These are phyloP conservation scores for Ophiostoma pallidulum DNA, from an alignment of 2,329 filamentous ascomycete species.

Conservation along the genomic window DNA sequence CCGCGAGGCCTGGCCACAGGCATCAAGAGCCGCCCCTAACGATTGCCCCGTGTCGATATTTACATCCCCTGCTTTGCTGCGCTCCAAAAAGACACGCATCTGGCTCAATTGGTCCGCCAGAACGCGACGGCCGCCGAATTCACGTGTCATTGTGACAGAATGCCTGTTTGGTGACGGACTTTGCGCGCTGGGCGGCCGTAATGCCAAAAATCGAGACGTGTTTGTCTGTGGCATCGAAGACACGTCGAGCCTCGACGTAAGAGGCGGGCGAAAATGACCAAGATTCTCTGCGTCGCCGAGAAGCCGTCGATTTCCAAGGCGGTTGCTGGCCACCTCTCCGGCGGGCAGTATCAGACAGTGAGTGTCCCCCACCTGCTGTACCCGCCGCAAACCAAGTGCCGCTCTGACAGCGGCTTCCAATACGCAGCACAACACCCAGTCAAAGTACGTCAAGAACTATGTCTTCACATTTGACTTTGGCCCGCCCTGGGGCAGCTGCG, in stretches of 20 bases:
- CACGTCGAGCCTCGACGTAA: no score
- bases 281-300: slow-evolving; percentile 46
- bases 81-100: neutral
- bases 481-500: slow-evolving; percentile 66
- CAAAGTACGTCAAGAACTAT: slow-evolving; percentile 87
- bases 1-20: no score
- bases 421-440: slow-evolving; percentile 55
- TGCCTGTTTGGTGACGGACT: neutral
- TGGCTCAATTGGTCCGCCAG: neutral
- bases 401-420: neutral
- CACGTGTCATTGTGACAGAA: slow-evolving; percentile 9
- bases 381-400: neutral
- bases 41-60: no score
- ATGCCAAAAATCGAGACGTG: slow-evolving; percentile 1
- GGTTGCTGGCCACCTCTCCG: slow-evolving; percentile 80
- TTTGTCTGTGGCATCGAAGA: neutral
- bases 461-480: slow-evolving; percentile 84
- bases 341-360: slow-evolving; percentile 62
- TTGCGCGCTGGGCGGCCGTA: neutral
- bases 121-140: neutral
- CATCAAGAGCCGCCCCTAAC: no score
- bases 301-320: slow-evolving; percentile 93
- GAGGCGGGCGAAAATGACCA: slow-evolving; percentile 33
- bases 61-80: no score
- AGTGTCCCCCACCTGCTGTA: slow-evolving; percentile 23